Evolutionary conservation across 495 filamentous ascomycete species (phyloP).

Genomic region (Neurospora sp.): DNA sequence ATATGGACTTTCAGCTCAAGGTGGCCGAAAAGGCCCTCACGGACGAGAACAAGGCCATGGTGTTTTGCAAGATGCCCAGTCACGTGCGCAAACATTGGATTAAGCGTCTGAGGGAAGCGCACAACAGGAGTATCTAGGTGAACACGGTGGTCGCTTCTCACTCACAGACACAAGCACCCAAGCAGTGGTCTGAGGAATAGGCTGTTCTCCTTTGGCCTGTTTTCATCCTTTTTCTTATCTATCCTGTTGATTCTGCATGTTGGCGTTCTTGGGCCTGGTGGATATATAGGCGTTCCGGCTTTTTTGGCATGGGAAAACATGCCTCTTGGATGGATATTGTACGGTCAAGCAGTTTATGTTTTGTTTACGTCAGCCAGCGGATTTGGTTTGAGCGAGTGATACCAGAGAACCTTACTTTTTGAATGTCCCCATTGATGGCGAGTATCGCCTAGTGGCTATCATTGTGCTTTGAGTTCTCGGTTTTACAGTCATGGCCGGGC

Average conservation of each 20-base stretch:
- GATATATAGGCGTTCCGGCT: neutral
- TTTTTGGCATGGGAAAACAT: neutral
- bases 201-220: neutral
- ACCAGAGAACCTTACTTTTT: neutral
- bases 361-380: neutral
- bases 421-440: neutral
- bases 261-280: neutral
- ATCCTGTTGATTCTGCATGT: neutral
- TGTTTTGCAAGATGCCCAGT: constrained; percentile 43
- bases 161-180: neutral
- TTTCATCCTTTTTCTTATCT: neutral
- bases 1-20: constrained; percentile 40
- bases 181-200: neutral
- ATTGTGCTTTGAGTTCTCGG: neutral
- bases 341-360: neutral
- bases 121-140: constrained; percentile 28
- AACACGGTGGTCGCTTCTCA: neutral
- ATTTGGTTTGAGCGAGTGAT: neutral
- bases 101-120: constrained; percentile 33
- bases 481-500: neutral
- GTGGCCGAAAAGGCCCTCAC: constrained; percentile 41
- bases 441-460: neutral
- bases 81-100: constrained; percentile 37
- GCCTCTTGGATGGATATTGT: neutral
- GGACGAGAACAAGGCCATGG: constrained; percentile 44